Evolutionary conservation across 331 rosid genomes (phyloP).

Genomic region (Prunus yedoensis): DNA sequence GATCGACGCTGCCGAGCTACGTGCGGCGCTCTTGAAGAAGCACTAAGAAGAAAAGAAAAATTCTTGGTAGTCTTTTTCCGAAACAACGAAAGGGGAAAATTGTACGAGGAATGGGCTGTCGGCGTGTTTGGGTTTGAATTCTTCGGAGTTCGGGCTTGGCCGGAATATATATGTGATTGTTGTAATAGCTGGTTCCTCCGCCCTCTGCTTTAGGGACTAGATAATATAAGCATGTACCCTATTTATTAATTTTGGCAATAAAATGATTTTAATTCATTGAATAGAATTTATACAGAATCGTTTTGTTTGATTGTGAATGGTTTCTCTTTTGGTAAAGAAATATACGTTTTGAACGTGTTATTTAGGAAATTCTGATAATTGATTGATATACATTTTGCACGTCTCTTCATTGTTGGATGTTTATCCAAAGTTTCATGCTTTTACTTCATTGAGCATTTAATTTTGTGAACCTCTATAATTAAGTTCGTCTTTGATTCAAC

Average conservation of each 20-base stretch:
- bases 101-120: conserved; percentile 22
- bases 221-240: neutral
- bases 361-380: neutral
- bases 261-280: neutral
- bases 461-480: neutral
- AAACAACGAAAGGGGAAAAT: neutral
- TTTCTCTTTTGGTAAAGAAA: neutral
- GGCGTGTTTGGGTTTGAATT: conserved; percentile 16
- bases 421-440: neutral
- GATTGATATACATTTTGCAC: neutral
- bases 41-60: neutral
- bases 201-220: neutral
- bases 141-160: conserved; percentile 8
- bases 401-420: neutral
- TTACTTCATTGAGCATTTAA: neutral
- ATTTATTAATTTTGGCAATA: neutral
- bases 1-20: conserved; percentile 67
- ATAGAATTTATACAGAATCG: neutral
- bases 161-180: neutral
- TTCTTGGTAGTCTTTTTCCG: neutral
- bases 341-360: too few species aligned
- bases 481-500: neutral
- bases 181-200: conserved; percentile 6
- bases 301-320: too few species aligned
- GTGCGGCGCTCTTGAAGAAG: conserved; percentile 45